phyloP scores from a whole-genome alignment of 768 basidiomycete genomes.

The Trametes elegans region DNA sequence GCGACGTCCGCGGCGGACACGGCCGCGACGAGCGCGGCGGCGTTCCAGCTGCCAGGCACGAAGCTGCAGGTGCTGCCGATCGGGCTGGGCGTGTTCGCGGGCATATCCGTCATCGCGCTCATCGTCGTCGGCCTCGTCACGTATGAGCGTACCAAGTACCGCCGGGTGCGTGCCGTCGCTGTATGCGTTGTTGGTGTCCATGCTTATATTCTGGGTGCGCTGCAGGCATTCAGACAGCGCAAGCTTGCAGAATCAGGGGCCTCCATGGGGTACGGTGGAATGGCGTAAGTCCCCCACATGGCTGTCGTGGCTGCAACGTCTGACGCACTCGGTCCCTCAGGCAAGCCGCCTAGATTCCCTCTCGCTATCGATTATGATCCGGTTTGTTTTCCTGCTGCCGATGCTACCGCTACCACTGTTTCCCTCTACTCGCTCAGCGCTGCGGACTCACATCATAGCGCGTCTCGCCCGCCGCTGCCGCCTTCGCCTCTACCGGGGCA shows the following conservation, averaged over 20 bases:
- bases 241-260: slow-evolving; percentile 66
- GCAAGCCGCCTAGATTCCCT: slow-evolving; percentile 19
- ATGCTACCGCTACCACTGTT: too few species aligned
- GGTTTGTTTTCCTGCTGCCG: slow-evolving; percentile 9
- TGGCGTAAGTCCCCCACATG: slow-evolving; percentile 32
- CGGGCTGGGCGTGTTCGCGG: slow-evolving; percentile 81
- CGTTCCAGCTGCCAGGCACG: slow-evolving; percentile 71
- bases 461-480: neutral
- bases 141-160: slow-evolving; percentile 83
- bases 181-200: neutral
- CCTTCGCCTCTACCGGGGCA: neutral
- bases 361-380: slow-evolving; percentile 11
- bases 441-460: neutral
- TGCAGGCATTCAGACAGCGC: slow-evolving; percentile 70
- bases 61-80: slow-evolving; percentile 74
- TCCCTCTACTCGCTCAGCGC: neutral
- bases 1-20: slow-evolving; percentile 32
- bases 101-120: slow-evolving; percentile 80
- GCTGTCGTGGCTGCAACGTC: neutral
- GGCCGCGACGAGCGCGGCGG: slow-evolving; percentile 30
- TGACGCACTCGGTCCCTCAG: neutral
- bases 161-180: slow-evolving; percentile 54
- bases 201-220: neutral
- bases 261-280: slow-evolving; percentile 59
- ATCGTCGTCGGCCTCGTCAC: slow-evolving; percentile 83